These are phyloP conservation scores for Halenospora varia DNA, from an alignment of 495 filamentous ascomycete species.

Conservation along the genomic window DNA sequence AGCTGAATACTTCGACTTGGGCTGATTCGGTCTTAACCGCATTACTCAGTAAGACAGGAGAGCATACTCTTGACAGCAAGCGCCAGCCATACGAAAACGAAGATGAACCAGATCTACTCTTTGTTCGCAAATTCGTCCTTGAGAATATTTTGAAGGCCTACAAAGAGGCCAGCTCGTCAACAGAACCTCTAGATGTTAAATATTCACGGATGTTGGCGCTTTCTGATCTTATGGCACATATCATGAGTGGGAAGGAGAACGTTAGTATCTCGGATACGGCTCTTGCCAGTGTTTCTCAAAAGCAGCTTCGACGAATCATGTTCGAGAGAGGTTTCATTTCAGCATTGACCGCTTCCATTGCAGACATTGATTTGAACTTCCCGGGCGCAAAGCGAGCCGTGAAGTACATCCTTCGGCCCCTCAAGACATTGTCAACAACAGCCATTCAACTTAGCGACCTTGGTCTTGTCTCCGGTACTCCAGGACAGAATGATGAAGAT, in stretches of 20 bases:
- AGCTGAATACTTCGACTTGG: constrained; percentile 74
- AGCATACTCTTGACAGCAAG: constrained; percentile 52
- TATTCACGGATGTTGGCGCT: constrained; percentile 82
- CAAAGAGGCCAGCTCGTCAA: constrained; percentile 78
- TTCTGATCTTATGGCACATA: constrained; percentile 87
- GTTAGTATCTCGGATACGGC: constrained; percentile 34
- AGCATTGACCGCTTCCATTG: constrained; percentile 83
- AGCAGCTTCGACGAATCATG: constrained; percentile 88
- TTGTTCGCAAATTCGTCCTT: constrained; percentile 89
- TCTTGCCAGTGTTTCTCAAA: constrained; percentile 46
- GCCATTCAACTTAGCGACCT: constrained; percentile 76
- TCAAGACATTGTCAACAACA: constrained; percentile 83
- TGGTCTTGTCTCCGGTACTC: constrained; percentile 63
- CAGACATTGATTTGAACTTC: constrained; percentile 94
- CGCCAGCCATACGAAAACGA: constrained; percentile 56
- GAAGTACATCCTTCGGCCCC: constrained; percentile 89
- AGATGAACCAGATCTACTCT: constrained; percentile 83
- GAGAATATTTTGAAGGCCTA: constrained; percentile 91
- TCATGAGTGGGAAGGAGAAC: constrained; percentile 77
- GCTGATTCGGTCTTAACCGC: constrained; percentile 81
- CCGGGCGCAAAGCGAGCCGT: constrained; percentile 88
- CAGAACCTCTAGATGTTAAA: constrained; percentile 76
- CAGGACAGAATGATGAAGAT: constrained; percentile 72
- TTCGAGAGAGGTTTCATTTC: constrained; percentile 95
- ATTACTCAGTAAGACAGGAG: constrained; percentile 81